Evolutionary conservation across 495 filamentous ascomycete species (phyloP).

Genomic region (Aspergillus panamensis): DNA sequence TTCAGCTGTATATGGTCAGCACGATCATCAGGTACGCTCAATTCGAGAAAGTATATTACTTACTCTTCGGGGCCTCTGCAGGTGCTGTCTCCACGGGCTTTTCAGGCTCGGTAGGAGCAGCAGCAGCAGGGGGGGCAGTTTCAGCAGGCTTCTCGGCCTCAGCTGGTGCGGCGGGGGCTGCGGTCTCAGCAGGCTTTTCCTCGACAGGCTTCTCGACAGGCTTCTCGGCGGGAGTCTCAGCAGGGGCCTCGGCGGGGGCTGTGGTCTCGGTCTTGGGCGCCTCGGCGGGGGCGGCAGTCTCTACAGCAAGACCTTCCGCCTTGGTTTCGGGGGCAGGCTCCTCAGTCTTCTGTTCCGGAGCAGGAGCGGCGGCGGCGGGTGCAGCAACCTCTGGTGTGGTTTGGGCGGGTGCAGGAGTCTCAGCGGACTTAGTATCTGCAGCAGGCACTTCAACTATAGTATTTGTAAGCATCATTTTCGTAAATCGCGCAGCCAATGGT

Average conservation of each 20-base stretch:
- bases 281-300: constrained; percentile 17
- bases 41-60: neutral
- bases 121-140: neutral
- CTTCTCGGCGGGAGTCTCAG: constrained; percentile 13
- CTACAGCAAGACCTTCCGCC: constrained; percentile 14
- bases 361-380: constrained; percentile 4
- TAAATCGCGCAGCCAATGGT: no score
- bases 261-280: constrained; percentile 6
- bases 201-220: constrained; percentile 8
- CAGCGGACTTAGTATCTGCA: constrained; percentile 21
- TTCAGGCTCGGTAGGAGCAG: neutral
- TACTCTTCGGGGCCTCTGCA: constrained; percentile 22
- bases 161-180: neutral
- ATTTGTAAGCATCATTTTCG: neutral
- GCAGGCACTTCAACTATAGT: constrained; percentile 8
- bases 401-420: constrained; percentile 6
- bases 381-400: constrained; percentile 9
- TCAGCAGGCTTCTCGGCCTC: constrained; percentile 11
- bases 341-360: constrained; percentile 11
- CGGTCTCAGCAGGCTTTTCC: constrained; percentile 1
- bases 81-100: constrained; percentile 7
- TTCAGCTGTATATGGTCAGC: constrained; percentile 8
- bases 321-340: constrained; percentile 14
- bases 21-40: neutral
- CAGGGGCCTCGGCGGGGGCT: constrained; percentile 12